Conservation (phyloP, 1,284 basidiomycete species). For the Leucoagaricus sp. region DNA sequence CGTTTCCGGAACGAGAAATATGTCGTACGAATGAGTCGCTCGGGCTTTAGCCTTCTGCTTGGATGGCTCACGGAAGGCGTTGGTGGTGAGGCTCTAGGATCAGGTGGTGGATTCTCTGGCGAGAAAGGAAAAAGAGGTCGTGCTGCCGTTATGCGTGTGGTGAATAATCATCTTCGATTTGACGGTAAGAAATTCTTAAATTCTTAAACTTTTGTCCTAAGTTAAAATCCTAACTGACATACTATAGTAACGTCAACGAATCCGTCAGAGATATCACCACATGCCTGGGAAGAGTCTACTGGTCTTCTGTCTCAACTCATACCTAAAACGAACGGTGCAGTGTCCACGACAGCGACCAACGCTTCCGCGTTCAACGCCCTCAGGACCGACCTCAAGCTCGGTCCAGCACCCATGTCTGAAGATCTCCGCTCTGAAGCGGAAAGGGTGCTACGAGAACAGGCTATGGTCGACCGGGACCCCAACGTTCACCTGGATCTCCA, state of each 20-base stretch:
- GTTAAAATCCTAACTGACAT: constrained; percentile 21
- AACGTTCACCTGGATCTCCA: constrained; percentile 64
- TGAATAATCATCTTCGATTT: constrained; percentile 91
- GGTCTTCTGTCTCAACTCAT: constrained; percentile 80
- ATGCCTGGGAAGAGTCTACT: constrained; percentile 80
- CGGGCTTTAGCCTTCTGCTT: constrained; percentile 88
- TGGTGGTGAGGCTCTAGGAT: constrained; percentile 83
- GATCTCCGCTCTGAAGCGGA: constrained; percentile 81
- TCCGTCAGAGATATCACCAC: constrained; percentile 60
- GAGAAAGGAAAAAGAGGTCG: constrained; percentile 80
- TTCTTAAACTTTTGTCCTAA: constrained; percentile 9
- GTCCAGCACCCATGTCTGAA: constrained; percentile 75
- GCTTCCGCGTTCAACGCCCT: constrained; percentile 75
- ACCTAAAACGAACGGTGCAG: constrained; percentile 53
- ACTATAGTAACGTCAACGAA: constrained; percentile 68
- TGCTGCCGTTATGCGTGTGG: constrained; percentile 88
- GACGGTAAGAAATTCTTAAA: constrained; percentile 74
- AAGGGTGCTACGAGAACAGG: constrained; percentile 71
- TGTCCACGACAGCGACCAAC: constrained; percentile 41
- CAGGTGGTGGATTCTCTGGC: constrained; percentile 80
- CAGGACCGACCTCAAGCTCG: constrained; percentile 81
- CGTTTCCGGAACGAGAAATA: constrained; percentile 92
- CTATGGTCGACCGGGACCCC: constrained; percentile 68
- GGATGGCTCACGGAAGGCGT: constrained; percentile 95
- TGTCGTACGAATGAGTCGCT: constrained; percentile 87